phyloP scores from a whole-genome alignment of 495 filamentous ascomycete genomes.

The Hypoxylon trugodes region DNA sequence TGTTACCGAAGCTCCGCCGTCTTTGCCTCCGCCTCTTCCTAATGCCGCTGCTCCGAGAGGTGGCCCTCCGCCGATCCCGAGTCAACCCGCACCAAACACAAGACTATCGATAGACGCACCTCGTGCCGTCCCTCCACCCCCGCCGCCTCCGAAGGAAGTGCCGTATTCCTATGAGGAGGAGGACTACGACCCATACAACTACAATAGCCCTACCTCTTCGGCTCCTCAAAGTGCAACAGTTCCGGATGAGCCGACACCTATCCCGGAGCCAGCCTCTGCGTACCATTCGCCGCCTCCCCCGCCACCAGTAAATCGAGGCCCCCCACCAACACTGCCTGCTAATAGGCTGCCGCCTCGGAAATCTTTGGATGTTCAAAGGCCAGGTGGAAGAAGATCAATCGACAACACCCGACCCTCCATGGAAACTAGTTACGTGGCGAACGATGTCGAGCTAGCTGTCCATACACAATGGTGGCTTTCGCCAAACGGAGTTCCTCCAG shows the following conservation, averaged over 20 bases:
- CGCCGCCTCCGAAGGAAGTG: constrained; percentile 62
- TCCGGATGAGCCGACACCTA: constrained; percentile 26
- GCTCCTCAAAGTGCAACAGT: constrained; percentile 22
- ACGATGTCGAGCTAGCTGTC: constrained; percentile 80
- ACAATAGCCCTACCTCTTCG: constrained; percentile 50
- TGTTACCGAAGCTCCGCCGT: constrained; percentile 51
- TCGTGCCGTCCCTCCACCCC: constrained; percentile 72
- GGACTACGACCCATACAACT: constrained; percentile 79
- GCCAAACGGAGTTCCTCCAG: constrained; percentile 76
- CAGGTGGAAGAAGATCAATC: constrained; percentile 71
- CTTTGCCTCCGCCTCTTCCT: constrained; percentile 56
- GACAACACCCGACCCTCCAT: constrained; percentile 67
- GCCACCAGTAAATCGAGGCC: constrained; percentile 51
- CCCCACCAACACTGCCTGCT: constrained; percentile 59
- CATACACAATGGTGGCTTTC: constrained; percentile 85
- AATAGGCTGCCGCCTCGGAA: constrained; percentile 61
- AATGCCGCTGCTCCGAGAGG: constrained; percentile 46
- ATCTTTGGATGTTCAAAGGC: constrained; percentile 74
- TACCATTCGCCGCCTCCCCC: constrained; percentile 64
- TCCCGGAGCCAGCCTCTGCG: constrained; percentile 54
- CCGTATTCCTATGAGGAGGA: constrained; percentile 65
- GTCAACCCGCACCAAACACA: constrained; percentile 60
- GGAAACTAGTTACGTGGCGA: constrained; percentile 84
- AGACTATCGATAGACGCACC: constrained; percentile 71
- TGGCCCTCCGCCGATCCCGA: constrained; percentile 68